Evolutionary conservation across 2,329 filamentous ascomycete species (phyloP).

Genomic region (Hymenoscyphus scutula): DNA sequence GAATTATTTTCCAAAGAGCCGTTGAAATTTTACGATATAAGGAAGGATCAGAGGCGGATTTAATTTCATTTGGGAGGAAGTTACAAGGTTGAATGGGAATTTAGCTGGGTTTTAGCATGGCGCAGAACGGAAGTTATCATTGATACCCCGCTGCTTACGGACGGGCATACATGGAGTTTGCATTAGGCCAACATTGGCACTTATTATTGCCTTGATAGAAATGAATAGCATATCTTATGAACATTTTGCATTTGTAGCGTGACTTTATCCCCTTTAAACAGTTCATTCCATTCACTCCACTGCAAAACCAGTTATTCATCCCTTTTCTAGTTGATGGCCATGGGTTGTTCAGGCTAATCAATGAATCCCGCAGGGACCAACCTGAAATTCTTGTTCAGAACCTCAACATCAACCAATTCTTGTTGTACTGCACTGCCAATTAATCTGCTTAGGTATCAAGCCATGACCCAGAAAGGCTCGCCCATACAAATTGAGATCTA

Average conservation of each 20-base stretch:
- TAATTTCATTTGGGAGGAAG: neutral
- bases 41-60: neutral
- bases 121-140: neutral
- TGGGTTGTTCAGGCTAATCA: neutral
- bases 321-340: too few relatives aligned
- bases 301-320: too few relatives aligned
- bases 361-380: neutral
- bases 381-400: neutral
- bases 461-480: neutral
- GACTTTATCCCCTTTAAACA: too few relatives aligned
- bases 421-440: neutral
- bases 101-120: neutral
- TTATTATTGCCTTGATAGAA: neutral
- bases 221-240: neutral
- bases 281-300: too few relatives aligned
- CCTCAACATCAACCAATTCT: neutral
- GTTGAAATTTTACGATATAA: neutral
- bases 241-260: neutral
- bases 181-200: neutral
- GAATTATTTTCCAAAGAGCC: neutral
- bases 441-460: neutral
- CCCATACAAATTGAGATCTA: neutral
- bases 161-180: neutral
- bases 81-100: constrained; percentile 13
- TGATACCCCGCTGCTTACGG: neutral